Conservation (phyloP, 805 yeast genomes). For the Yarrowia divulgata region DNA sequence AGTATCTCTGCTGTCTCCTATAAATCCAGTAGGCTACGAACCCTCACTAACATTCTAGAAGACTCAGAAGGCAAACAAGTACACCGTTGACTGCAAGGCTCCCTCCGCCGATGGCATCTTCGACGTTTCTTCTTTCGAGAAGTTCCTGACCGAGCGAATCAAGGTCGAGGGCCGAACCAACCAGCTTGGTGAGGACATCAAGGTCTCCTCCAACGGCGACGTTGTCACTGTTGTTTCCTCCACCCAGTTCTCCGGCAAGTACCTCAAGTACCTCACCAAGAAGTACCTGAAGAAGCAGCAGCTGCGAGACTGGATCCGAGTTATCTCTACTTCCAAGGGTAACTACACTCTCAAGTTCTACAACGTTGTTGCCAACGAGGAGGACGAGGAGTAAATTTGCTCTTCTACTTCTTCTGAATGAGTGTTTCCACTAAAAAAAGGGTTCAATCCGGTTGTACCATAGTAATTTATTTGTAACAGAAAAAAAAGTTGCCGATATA, state of each 20-base stretch:
- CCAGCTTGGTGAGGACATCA: constrained; percentile 94
- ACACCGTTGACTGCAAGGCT: constrained; percentile 68
- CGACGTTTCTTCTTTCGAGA: constrained; percentile 96
- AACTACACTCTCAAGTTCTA: constrained; percentile 60
- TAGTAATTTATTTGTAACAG: constrained; percentile 38
- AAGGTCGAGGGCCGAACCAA: constrained; percentile 97
- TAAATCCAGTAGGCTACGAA: constrained; percentile 40
- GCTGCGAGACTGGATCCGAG: constrained; percentile 68
- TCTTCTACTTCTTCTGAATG: constrained; percentile 16
- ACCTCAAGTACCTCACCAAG: constrained; percentile 99
- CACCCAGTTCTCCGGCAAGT: constrained; percentile 99
- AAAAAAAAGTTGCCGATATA: constrained; percentile 29
- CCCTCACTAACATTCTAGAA: constrained; percentile 34
- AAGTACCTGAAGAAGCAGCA: constrained; percentile 91
- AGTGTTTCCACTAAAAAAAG: constrained; percentile 15
- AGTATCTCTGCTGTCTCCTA: constrained; percentile 16
- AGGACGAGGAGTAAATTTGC: constrained; percentile 39
- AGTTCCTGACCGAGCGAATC: constrained; percentile 98
- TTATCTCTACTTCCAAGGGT: constrained; percentile 91
- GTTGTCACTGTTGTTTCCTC: constrained; percentile 99
- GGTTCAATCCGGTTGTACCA: constrained; percentile 38
- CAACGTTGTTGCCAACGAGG: constrained; percentile 40
- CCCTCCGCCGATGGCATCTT: constrained; percentile 83
- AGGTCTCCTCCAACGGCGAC: constrained; percentile 92
- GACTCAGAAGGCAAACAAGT: constrained; percentile 39